Evolutionary conservation across 108 stramenopile species (phyloP), one percentile per base, ranked within the genome.

Genomic region (Skeletonema grethae): DNA sequence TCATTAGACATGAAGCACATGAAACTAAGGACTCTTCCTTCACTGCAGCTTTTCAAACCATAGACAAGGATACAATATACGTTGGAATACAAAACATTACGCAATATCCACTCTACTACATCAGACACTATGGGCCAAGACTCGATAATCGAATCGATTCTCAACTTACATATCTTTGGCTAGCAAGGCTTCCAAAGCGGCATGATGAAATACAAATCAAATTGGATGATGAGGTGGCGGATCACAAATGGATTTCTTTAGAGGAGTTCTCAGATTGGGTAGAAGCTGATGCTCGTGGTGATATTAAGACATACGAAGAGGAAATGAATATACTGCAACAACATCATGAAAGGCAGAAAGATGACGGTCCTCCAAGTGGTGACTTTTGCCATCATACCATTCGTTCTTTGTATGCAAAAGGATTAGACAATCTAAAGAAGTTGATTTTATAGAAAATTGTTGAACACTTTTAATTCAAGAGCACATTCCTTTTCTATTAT

Each of bases 141-240:
- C 72, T 73, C 8, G 79, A 75, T 5, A 46, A 73, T 57, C 74
- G 82, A 35, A 69, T 83, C 0, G 82, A 83, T 56, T 18, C 78
- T n/a, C 82, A 83, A 18, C 29, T 83, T 30, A 80, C 82, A 3
- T 80, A 80, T 57, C 7, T 80, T 15, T 79, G 82, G 82, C 34
- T 65, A 3, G 82, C 70, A 12, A 56, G 65, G 6, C 67, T 83
- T 29, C 61, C 60, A 0, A 67, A 64, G 36, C 53, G 13, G 18
- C 61, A 69, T 18, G 66, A 78, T 22, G 66, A 78, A 36, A 68
- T 82, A 22, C 9, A 8, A 5, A 74, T 65, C 72, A 45, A 46
- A 32, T 58, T 78, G 22, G 82, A 82, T 69, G 71, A 78, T 13
- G 82, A 82, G 71, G 82, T 82, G 18, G 72, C 72, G 4, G 55